These are phyloP conservation scores for Bertia moriformis DNA, from an alignment of 2,329 filamentous ascomycete species.

Conservation along the genomic window DNA sequence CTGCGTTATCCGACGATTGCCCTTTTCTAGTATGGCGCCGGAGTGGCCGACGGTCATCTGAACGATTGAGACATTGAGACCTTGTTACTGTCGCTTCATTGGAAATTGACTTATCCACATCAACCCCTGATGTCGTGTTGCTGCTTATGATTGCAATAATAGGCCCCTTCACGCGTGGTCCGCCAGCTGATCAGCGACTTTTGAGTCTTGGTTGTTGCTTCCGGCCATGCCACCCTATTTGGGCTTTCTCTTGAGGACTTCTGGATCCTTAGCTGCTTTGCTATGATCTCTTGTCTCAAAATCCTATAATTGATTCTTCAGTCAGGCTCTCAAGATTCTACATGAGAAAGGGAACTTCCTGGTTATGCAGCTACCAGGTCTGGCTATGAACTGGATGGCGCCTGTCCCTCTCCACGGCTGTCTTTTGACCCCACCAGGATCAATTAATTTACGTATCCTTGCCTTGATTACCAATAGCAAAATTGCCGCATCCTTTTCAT, in stretches of 20 bases:
- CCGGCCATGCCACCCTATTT: no score
- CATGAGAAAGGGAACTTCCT: neutral
- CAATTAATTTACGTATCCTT: no score
- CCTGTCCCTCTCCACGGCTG: neutral
- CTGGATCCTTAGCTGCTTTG: no score
- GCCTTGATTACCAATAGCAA: neutral
- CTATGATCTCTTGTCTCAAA: no score
- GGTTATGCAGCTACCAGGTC: no score
- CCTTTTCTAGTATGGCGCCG: neutral
- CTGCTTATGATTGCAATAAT: no score
- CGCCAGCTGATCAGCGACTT: neutral
- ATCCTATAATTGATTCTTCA: neutral
- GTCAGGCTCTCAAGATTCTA: neutral
- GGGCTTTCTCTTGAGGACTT: no score
- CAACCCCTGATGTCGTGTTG: no score
- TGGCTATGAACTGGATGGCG: neutral
- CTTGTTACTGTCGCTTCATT: neutral
- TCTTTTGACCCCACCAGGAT: neutral
- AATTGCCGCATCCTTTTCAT: neutral
- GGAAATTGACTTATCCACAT: neutral
- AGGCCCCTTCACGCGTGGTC: neutral
- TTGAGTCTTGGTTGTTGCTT: neutral
- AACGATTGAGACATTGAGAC: no score
- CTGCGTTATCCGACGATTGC: neutral
- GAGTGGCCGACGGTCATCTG: neutral